Evolutionary conservation across 2,329 filamentous ascomycete species (phyloP), one percentile per base, ranked within the genome.

Genomic region (Penicillium sp.): DNA sequence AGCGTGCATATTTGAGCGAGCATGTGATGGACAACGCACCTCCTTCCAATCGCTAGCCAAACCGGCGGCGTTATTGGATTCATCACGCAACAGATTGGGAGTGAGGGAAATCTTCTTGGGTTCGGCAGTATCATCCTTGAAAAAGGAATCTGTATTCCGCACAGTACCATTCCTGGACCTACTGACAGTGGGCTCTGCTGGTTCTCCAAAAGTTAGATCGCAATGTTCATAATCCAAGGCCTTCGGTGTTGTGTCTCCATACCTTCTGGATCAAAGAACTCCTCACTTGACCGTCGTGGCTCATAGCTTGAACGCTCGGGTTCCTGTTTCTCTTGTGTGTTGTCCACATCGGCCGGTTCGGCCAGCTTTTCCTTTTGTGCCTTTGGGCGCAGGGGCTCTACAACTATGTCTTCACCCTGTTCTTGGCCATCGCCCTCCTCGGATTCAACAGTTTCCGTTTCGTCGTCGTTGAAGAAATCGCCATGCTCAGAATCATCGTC

Each of bases 31-130:
- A 11, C 11, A 42, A 39, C 47, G 41, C 58, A 70, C 67, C 52
- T 71, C 69, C 62, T 62, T 69, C 33, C 55, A 47, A 11, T 71
- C 68, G 28, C 36, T 57, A 9, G 55, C 42, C 17, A 57, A 41
- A n/a, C 38, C 36, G 11, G 9, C 35, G 13, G 21, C 34, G 14
- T 41, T 53, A 32, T 43, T 55, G 44, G 72, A 71, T 50, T 96
- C 90, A 52, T 97, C 91, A 28, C 91, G 83, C 27, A 97, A 72
- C 37, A 98, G 70, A 54, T 94, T 94, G 1, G 93, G 93, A 3
- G 93, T 98, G 30, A 98, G 78, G 0, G 90, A 94, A 53, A 98
- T 97, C 71, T 97, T 97, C 67, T 94, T 89, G 2, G 93, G 96
- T 66, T 97, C 93, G 25, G 88, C 85, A 20, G 81, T 88, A 59